Percentiles rank a stretch among this genome's conserved stretches.
These are phyloP conservation scores for Teunomyces gatunensis DNA, from an alignment of 805 yeast genomes.

Conservation along the genomic window DNA sequence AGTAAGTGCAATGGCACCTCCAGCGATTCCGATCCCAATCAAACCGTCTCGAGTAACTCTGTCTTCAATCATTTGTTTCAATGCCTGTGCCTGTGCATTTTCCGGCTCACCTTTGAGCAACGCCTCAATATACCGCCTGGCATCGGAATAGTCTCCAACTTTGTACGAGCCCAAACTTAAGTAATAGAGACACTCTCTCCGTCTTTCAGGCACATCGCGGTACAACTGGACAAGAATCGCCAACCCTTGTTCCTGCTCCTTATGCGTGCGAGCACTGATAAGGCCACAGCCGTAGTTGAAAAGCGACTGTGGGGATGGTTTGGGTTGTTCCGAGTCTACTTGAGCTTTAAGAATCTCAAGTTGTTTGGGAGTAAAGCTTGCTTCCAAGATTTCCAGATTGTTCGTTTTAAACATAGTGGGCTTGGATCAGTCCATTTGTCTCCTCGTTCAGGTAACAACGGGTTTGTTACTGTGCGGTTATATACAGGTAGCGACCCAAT, in stretches of 20 bases:
- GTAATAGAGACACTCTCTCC: conserved; percentile 88
- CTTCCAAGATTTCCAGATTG: conserved; percentile 40
- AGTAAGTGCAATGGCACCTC: conserved; percentile 83
- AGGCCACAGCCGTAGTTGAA: conserved; percentile 98
- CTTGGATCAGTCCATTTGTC: background rate
- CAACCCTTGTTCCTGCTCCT: conserved; percentile 77
- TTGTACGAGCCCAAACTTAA: conserved; percentile 85
- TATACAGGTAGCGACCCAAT: background rate
- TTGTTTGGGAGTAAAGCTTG: conserved; percentile 70
- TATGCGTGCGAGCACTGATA: conserved; percentile 61
- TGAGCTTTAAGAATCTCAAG: conserved; percentile 73
- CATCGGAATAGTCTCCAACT: conserved; percentile 80
- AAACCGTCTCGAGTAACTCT: conserved; percentile 84
- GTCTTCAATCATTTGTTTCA: conserved; percentile 77
- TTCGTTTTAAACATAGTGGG: conserved; percentile 5
- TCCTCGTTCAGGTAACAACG: background rate
- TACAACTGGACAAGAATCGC: conserved; percentile 67
- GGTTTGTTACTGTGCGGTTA: background rate
- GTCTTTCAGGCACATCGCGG: conserved; percentile 73
- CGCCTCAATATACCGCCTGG: conserved; percentile 81
- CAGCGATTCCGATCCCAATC: conserved; percentile 81
- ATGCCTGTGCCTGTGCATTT: conserved; percentile 69
- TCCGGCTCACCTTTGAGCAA: conserved; percentile 79
- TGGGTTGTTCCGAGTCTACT: conserved; percentile 76
- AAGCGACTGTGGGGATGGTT: conserved; percentile 75